Conservation (phyloP, 176 grass and related monocot genomes). For the Bothriochloa decipiens region DNA sequence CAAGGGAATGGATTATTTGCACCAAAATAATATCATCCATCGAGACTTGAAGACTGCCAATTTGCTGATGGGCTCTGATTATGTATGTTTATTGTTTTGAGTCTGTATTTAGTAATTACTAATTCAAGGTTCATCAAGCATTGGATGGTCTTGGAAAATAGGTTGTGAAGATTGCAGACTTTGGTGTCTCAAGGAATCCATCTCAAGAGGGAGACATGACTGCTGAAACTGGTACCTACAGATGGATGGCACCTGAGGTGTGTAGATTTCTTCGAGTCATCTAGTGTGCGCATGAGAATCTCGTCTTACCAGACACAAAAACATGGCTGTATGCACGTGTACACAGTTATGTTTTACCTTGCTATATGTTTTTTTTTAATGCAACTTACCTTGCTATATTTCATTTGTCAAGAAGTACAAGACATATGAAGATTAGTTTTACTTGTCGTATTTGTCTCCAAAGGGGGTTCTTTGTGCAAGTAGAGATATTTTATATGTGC, state of each 20-base stretch:
- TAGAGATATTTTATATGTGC: neutral
- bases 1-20: slow-evolving; percentile 94
- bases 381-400: neutral
- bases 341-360: neutral
- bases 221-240: slow-evolving; percentile 96
- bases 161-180: slow-evolving; percentile 95
- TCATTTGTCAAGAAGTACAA: neutral
- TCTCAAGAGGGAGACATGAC: slow-evolving; percentile 85
- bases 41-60: slow-evolving; percentile 95
- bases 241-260: slow-evolving; percentile 99
- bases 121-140: slow-evolving; percentile 39
- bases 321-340: neutral
- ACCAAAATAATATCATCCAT: slow-evolving; percentile 90
- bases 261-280: slow-evolving; percentile 26
- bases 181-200: slow-evolving; percentile 80
- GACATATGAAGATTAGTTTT: slow-evolving; percentile 6
- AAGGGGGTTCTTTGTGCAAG: slow-evolving; percentile 4
- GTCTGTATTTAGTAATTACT: slow-evolving; percentile 6
- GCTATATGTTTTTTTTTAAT: neutral
- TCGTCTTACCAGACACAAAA: neutral
- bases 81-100: slow-evolving; percentile 51
- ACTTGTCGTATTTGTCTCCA: neutral
- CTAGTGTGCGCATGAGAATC: neutral
- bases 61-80: slow-evolving; percentile 71
- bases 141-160: slow-evolving; percentile 48